Evolutionary conservation across 139 green algal species (phyloP).

Genomic region (Ulvella scutata): DNA sequence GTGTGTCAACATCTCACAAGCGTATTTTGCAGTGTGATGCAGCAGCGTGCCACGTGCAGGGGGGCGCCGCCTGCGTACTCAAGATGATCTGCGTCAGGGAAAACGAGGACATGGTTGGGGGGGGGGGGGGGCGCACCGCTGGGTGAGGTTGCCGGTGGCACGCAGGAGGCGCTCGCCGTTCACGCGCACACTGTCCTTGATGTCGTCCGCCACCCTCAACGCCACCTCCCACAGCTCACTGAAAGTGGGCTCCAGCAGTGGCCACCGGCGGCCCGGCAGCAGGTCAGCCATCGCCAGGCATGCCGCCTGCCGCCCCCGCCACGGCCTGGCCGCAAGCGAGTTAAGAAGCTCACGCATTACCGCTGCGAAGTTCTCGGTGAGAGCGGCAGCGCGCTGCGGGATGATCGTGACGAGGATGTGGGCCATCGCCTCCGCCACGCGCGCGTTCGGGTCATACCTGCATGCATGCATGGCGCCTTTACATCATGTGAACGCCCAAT

Average conservation of each 20-base stretch:
- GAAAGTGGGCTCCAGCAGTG: slow-evolving; percentile 40
- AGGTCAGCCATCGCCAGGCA: slow-evolving; percentile 54
- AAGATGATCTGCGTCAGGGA: too few relatives aligned
- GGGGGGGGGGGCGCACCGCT: not conserved
- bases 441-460: slow-evolving; percentile 67
- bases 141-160: not conserved
- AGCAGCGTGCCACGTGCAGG: not conserved
- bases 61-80: too few relatives aligned
- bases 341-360: slow-evolving; percentile 36
- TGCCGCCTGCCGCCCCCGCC: slow-evolving; percentile 67
- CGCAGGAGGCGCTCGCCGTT: slow-evolving; percentile 15
- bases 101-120: not conserved
- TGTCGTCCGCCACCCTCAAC: slow-evolving; percentile 65
- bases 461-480: too few relatives aligned
- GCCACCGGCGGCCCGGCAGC: slow-evolving; percentile 40
- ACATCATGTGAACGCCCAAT: too few relatives aligned
- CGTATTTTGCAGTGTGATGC: too few relatives aligned
- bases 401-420: slow-evolving; percentile 30
- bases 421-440: slow-evolving; percentile 58
- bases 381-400: not conserved
- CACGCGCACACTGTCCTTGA: slow-evolving; percentile 65
- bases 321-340: slow-evolving; percentile 51
- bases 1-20: too few relatives aligned
- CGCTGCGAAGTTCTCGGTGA: slow-evolving; percentile 32
- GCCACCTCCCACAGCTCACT: slow-evolving; percentile 54